Evolutionary conservation across 495 filamentous ascomycete genomes (phyloP).

Genomic region (Aspergillus indologenus): DNA sequence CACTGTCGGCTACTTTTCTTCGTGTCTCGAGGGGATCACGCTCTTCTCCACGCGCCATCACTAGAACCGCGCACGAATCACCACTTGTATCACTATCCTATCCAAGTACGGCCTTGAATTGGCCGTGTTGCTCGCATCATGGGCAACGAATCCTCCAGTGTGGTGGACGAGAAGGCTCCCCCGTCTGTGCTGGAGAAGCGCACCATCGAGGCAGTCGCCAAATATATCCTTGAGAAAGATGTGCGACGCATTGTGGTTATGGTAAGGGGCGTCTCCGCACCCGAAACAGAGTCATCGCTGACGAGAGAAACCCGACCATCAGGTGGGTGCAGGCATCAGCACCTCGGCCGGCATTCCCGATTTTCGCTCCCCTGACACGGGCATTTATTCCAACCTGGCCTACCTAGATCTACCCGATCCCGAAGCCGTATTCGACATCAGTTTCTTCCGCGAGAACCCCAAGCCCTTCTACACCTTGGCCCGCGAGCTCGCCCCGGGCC

Average conservation of each 20-base stretch:
- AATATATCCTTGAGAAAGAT: conserved; percentile 65
- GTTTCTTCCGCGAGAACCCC: conserved; percentile 80
- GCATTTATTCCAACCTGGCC: conserved; percentile 85
- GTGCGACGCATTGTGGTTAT: conserved; percentile 76
- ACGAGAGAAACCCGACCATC: background rate
- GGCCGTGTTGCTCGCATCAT: conserved; percentile 43
- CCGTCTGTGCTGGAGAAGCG: conserved; percentile 64
- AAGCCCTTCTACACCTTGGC: conserved; percentile 89
- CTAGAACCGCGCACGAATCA: background rate
- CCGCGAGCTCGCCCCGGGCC: conserved; percentile 88
- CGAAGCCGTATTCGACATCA: conserved; percentile 75
- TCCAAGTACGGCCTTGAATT: conserved; percentile 19
- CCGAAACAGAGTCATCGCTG: background rate
- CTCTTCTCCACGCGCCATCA: background rate
- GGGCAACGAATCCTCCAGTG: conserved; percentile 66
- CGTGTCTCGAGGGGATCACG: background rate
- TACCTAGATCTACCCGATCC: conserved; percentile 80
- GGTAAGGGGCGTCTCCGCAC: conserved; percentile 31
- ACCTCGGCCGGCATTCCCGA: conserved; percentile 88
- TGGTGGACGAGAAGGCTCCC: conserved; percentile 60
- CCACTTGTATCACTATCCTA: conserved; percentile 20
- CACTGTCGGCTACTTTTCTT: background rate
- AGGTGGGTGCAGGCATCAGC: conserved; percentile 57
- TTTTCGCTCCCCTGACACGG: conserved; percentile 80
- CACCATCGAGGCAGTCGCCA: conserved; percentile 67